Conservation (phyloP, 495 filamentous ascomycete species). For the Recurvomyces mirabilis region DNA sequence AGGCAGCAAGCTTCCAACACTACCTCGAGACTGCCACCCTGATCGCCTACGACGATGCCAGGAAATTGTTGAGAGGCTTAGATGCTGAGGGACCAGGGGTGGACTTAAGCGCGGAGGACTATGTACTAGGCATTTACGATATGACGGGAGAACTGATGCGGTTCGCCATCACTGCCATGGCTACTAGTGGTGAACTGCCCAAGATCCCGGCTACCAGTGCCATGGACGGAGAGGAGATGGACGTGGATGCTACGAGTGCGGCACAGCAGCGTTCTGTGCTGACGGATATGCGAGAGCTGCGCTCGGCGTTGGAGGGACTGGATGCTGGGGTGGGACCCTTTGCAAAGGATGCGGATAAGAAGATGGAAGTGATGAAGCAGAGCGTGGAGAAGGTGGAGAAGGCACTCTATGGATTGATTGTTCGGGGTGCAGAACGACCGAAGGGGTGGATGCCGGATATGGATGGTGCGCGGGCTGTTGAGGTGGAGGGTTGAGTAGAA, state of each 20-base stretch:
- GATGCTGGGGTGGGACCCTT: constrained; percentile 38
- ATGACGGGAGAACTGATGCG: constrained; percentile 91
- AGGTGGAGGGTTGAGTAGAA: constrained; percentile 31
- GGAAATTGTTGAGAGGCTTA: constrained; percentile 31
- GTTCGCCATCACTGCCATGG: constrained; percentile 75
- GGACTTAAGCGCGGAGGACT: constrained; percentile 66
- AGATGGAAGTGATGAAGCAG: constrained; percentile 72
- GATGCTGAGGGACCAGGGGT: constrained; percentile 31
- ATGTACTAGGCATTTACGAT: constrained; percentile 84
- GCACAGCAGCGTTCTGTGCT: constrained; percentile 47
- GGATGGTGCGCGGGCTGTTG: constrained; percentile 28
- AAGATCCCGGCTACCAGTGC: not conserved
- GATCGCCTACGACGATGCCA: constrained; percentile 52
- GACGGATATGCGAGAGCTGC: constrained; percentile 61
- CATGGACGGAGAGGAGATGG: constrained; percentile 10
- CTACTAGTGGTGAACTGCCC: constrained; percentile 43
- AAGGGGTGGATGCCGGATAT: constrained; percentile 88
- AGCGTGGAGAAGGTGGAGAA: constrained; percentile 92
- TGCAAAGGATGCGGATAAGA: constrained; percentile 58
- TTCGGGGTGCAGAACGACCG: constrained; percentile 79
- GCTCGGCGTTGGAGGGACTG: constrained; percentile 61
- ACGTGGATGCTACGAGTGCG: constrained; percentile 13
- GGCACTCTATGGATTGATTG: constrained; percentile 71
- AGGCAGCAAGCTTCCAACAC: constrained; percentile 74
- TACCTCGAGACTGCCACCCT: constrained; percentile 71